Conservation (phyloP, 768 basidiomycete genomes). For the Gelatoporia subvermispora region DNA sequence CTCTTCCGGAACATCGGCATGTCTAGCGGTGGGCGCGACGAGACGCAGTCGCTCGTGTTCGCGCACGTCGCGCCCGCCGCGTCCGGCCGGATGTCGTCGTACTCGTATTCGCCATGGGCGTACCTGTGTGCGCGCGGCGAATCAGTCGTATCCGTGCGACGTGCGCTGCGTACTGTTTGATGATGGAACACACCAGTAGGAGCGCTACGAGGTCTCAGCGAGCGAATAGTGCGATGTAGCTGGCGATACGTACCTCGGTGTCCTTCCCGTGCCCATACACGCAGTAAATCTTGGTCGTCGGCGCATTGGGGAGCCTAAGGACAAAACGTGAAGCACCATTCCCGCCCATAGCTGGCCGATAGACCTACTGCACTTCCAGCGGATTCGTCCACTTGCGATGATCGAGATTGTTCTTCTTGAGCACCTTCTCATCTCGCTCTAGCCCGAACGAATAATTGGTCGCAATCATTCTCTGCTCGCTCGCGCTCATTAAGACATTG, state of each 20-base stretch:
- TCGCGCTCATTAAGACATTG: neutral
- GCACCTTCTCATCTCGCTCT: conserved; percentile 62
- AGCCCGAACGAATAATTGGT: conserved; percentile 88
- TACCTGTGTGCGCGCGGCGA: conserved; percentile 44
- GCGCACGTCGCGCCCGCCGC: conserved; percentile 37
- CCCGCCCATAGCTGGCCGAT: neutral
- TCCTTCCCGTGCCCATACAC: conserved; percentile 95
- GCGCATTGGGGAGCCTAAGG: conserved; percentile 76
- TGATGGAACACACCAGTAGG: conserved; percentile 62
- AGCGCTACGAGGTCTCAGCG: conserved; percentile 44
- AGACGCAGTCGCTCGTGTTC: conserved; percentile 43
- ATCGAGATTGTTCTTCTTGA: conserved; percentile 67
- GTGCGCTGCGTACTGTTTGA: neutral
- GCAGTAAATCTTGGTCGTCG: conserved; percentile 88
- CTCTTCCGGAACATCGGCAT: conserved; percentile 52
- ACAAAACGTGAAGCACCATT: neutral
- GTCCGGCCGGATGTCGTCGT: conserved; percentile 54
- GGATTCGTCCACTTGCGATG: conserved; percentile 92
- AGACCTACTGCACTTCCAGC: conserved; percentile 61
- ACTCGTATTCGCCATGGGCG: conserved; percentile 61
- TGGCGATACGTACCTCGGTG: conserved; percentile 61
- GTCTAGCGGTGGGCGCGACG: conserved; percentile 43
- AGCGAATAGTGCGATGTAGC: neutral
- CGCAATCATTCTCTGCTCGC: conserved; percentile 65
- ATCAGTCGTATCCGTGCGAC: neutral